phyloP scores from a whole-genome alignment of 352 stramenopile species.

The Pythium plurisporium region DNA sequence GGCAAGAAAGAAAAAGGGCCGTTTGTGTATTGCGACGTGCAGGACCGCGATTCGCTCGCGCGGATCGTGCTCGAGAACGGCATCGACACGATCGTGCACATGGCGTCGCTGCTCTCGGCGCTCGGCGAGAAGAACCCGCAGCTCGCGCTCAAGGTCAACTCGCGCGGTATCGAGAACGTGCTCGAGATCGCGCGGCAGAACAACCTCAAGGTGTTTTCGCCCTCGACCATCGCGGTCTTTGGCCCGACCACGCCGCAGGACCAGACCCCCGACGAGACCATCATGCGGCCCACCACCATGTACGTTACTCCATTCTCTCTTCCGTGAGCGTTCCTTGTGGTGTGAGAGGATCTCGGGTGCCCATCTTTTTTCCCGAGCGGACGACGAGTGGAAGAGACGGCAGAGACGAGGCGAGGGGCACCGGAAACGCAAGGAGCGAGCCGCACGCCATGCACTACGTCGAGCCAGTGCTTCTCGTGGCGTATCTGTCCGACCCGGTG shows the following conservation, averaged over 20 bases:
- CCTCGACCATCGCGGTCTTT: slow-evolving; percentile 90
- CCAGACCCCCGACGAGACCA: slow-evolving; percentile 81
- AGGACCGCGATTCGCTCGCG: slow-evolving; percentile 64
- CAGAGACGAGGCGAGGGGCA: slow-evolving; percentile 2
- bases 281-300: slow-evolving; percentile 92
- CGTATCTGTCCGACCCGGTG: too few species aligned
- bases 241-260: slow-evolving; percentile 83
- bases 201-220: slow-evolving; percentile 84
- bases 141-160: slow-evolving; percentile 88
- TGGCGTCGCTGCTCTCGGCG: slow-evolving; percentile 87
- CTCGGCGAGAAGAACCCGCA: slow-evolving; percentile 89
- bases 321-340: slow-evolving; percentile 4
- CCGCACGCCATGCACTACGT: too few species aligned
- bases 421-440: too few species aligned
- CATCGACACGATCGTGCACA: slow-evolving; percentile 88
- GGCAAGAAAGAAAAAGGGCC: slow-evolving; percentile 41
- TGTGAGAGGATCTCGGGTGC: too few species aligned
- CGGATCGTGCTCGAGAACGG: slow-evolving; percentile 86
- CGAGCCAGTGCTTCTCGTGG: too few species aligned
- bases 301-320: slow-evolving; percentile 25
- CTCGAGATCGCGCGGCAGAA: slow-evolving; percentile 87
- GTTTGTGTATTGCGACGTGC: slow-evolving; percentile 83
- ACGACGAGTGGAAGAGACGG: not conserved
- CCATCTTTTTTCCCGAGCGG: too few species aligned
- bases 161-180: slow-evolving; percentile 83